Conservation (phyloP, 208 protist species). For the Trypanosoma brucei region DNA sequence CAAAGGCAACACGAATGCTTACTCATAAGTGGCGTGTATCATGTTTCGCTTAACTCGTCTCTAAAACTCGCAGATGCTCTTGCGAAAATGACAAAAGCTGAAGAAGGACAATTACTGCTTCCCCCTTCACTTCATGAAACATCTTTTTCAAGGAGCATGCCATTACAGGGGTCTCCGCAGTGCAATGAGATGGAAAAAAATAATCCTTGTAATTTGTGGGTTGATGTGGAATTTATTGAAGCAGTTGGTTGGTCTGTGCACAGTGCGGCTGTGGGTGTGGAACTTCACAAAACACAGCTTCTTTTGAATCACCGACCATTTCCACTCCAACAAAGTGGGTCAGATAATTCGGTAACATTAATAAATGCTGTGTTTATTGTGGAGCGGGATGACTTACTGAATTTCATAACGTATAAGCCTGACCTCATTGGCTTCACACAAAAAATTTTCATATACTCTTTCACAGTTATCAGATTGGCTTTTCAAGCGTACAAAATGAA, state of each 20-base stretch:
- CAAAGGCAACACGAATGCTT: slow-evolving; percentile 25
- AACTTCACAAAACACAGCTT: neutral
- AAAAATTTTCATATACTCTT: neutral
- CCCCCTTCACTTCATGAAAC: no score
- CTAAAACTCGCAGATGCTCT: slow-evolving; percentile 15
- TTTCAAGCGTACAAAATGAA: slow-evolving; percentile 12
- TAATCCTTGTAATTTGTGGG: slow-evolving; percentile 17
- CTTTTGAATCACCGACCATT: no score
- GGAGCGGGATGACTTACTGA: slow-evolving; percentile 18
- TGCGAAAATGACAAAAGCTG: slow-evolving; percentile 5
- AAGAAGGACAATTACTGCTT: neutral
- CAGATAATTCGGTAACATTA: neutral
- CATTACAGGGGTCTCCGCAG: neutral
- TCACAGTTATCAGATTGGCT: neutral
- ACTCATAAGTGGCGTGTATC: slow-evolving; percentile 8
- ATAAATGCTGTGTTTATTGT: slow-evolving; percentile 20
- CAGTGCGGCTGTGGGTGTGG: slow-evolving; percentile 10
- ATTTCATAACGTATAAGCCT: slow-evolving; percentile 25
- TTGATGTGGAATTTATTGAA: slow-evolving; percentile 16
- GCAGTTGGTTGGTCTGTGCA: slow-evolving; percentile 13
- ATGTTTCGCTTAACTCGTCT: slow-evolving; percentile 22
- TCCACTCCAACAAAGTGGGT: no score
- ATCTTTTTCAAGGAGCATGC: neutral
- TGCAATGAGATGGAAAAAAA: neutral
- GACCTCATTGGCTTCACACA: slow-evolving; percentile 1